Base-by-base conservation (phyloP, 257 asterid genomes). In the Scutellaria galericulata region DNA sequence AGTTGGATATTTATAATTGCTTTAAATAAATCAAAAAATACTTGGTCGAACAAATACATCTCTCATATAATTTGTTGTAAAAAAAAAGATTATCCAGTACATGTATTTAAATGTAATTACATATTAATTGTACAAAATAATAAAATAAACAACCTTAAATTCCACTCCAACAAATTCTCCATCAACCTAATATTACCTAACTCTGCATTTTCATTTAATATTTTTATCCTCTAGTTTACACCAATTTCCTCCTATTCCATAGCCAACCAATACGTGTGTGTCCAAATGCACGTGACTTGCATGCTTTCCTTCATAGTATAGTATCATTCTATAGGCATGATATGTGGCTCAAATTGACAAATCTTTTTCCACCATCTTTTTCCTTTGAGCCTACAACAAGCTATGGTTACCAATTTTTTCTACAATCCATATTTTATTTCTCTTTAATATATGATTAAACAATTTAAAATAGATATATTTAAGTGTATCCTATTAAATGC, bases 291-390 rank as follows among this genome's bases (percentile, higher is more conserved):
- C 47, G 14, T 52, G 60, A 2, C 7, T 13, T 50, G 9, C 48
- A 50, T 66, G 3, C n/a, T 50, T 47, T 2, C 46, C 7, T 52
- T 14, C 37, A 22, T 70, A 31, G 37, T 31, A 22, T 70, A 31
- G 37, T 31, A 31, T 31, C 74, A 54, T 68, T 53, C 11, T 39
- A 20, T 52, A 37, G 3, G 53, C 41, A 68, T 68, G 64, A 54
- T 39, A 53, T 68, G 64, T 68, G 73, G 73, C 13, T 52, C 10
- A 42, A 67, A 35, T 50, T 12, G 18, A 66, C 6, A 46, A 40
- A 54, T 64, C 72, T 48, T 48, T 51, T 66, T 66, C 59, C 59
- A 13, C 48, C 14, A 66, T 47, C 9, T 22, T 13, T 27, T 48
- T 48, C 47, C 57, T 47, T 48, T 3, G 57, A n/a, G 40, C 55